Base-by-base conservation (phyloP, 2,329 filamentous ascomycete genomes). In the Myriosclerotinia scirpicola region DNA sequence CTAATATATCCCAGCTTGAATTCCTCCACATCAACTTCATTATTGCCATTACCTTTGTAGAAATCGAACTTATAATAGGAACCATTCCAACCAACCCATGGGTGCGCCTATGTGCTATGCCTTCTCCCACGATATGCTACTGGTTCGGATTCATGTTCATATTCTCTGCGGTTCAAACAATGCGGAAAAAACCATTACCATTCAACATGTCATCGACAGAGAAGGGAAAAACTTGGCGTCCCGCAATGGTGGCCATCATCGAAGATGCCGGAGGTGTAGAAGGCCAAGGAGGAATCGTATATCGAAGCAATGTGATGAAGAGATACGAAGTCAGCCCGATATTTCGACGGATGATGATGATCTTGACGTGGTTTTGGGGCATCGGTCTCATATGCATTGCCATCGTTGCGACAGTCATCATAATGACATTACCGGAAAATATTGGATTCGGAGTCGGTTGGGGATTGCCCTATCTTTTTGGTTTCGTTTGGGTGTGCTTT, bases 341-440 rank as follows among this genome's bases (percentile, higher is more conserved):
- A 42, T 73, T 74, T 56, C 58, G 73, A 56, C 63, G 68, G 5
- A 74, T 74, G 72, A 66, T 74, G 20, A 60, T 73, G 65, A 53
- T 70, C 6, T 15, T 74, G 54, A 72, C 60, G 48, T 74, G 71
- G 72, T 68, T 66, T 60, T 76, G 80, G 80, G 69, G 72, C 2
- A 30, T 71, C 26, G 71, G 70, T 17, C 59, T 74, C 40, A 55
- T 73, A n/a, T 64, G 61, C 20, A 69, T 72, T 48, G 70, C 72
- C n/a, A 71, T 70, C 48, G 65, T 72, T 20, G 62, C 70, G 11
- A 74, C 72, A 12, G 66, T 70, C 11, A 52, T 74, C 46, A 70
- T 75, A 30, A 73, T 74, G 71, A 65, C 65, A 7, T 58, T 74
- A 55, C 64, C 63, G 2, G 66, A 67, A 26, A 67, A 74, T 53